A percentile compares a stretch with the other conserved stretches of the same genome.
phyloP scores from a whole-genome alignment of 78 protist species.

The Planoprotostelium fungivorum region DNA sequence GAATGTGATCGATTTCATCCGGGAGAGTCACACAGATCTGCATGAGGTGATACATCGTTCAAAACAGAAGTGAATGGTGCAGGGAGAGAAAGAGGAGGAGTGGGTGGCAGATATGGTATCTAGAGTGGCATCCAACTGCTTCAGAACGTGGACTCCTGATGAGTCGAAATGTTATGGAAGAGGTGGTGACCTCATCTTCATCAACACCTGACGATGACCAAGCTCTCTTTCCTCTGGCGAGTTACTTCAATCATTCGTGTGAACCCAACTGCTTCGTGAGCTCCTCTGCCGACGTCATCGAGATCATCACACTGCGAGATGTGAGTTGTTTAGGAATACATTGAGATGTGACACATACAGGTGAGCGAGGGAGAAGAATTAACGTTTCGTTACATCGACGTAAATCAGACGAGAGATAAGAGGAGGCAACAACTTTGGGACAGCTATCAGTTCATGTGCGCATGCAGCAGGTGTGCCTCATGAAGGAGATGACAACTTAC shows the following conservation, averaged over 20 bases:
- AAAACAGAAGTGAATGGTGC: neutral
- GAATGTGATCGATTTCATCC: neutral
- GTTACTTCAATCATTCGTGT: neutral
- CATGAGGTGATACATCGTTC: neutral
- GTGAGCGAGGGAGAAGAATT: neutral
- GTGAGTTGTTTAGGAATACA: neutral
- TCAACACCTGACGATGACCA: neutral
- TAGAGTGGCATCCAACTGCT: neutral
- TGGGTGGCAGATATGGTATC: neutral
- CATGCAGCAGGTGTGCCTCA: neutral
- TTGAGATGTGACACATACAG: neutral
- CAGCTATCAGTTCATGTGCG: neutral
- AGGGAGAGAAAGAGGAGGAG: neutral
- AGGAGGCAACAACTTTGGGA: neutral
- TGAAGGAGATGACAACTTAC: too few species aligned
- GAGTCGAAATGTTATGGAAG: neutral
- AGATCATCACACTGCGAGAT: neutral
- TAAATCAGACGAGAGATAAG: neutral
- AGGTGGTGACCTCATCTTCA: neutral
- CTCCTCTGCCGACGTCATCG: neutral
- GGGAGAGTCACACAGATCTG: neutral
- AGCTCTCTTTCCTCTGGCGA: neutral
- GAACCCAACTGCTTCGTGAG: neutral
- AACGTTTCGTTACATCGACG: neutral
- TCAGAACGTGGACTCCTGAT: neutral